Evolutionary conservation across 345 rosid genomes (phyloP).

Genomic region (Citrus australasica): DNA sequence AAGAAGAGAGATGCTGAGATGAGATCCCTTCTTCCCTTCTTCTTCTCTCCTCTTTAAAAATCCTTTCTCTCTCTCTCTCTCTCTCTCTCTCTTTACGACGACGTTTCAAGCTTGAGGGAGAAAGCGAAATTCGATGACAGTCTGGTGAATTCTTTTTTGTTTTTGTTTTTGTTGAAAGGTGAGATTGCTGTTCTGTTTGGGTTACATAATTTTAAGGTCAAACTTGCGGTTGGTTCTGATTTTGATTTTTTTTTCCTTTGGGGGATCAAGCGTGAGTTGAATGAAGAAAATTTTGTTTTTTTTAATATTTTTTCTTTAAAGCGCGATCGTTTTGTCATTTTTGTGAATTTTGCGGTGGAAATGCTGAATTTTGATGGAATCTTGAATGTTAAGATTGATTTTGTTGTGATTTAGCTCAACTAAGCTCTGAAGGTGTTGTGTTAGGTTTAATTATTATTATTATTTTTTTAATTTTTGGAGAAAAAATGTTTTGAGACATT

Average conservation of each 20-base stretch:
- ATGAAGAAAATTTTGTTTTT: not conserved
- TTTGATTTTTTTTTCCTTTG: not conserved
- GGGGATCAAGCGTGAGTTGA: not conserved
- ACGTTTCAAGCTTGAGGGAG: constrained; percentile 3
- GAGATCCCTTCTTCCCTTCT: constrained; percentile 13
- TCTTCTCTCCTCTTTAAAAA: constrained; percentile 24
- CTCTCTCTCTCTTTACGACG: not conserved
- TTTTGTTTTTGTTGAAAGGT: constrained; percentile 21
- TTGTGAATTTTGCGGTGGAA: constrained; percentile 12
- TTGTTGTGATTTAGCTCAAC: constrained; percentile 25
- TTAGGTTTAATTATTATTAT: not conserved
- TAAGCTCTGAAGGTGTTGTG: constrained; percentile 5
- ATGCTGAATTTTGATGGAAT: constrained; percentile 11
- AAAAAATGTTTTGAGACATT: not conserved
- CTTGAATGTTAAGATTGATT: constrained; percentile 14
- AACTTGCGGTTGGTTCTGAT: not conserved
- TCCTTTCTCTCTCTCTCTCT: constrained; percentile 6
- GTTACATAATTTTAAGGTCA: constrained; percentile 9
- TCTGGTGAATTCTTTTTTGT: not conserved
- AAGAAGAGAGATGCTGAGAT: constrained; percentile 41
- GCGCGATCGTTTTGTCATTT: constrained; percentile 23
- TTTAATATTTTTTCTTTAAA: not conserved
- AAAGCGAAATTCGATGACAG: constrained; percentile 23
- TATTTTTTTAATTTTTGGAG: not conserved
- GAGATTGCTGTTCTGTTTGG: constrained; percentile 22